phyloP scores from a whole-genome alignment of 2,329 filamentous ascomycete species.

The Laburnicola sp. region DNA sequence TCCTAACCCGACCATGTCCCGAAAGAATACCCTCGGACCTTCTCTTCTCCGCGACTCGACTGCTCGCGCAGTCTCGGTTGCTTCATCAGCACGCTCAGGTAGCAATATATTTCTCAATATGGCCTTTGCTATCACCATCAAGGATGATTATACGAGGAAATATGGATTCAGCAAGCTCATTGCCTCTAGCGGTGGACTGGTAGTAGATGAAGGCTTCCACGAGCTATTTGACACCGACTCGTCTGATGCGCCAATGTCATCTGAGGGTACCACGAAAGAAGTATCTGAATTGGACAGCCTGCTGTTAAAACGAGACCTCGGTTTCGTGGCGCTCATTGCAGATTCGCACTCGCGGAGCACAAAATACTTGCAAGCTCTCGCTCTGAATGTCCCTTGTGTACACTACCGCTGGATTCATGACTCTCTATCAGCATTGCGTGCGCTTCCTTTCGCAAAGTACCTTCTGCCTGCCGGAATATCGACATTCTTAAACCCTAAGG shows the following conservation, averaged over 20 bases:
- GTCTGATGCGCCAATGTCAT: constrained; percentile 22
- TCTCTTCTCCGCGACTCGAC: constrained; percentile 33
- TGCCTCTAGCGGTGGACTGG: constrained; percentile 67
- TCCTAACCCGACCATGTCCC: constrained; percentile 55
- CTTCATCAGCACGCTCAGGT: constrained; percentile 29
- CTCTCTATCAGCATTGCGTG: constrained; percentile 63
- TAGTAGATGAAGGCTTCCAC: constrained; percentile 77
- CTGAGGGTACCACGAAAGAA: constrained; percentile 18
- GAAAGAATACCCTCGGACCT: constrained; percentile 40
- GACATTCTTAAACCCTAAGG: constrained; percentile 64
- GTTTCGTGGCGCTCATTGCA: constrained; percentile 84
- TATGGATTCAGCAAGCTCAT: constrained; percentile 65
- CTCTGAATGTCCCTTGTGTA: constrained; percentile 84
- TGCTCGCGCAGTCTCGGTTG: constrained; percentile 33
- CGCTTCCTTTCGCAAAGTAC: constrained; percentile 79
- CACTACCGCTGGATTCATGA: constrained; percentile 78
- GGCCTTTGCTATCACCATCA: constrained; percentile 83
- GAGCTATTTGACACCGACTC: constrained; percentile 67
- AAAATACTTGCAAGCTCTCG: constrained; percentile 94
- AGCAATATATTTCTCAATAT: constrained; percentile 72
- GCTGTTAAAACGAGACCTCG: constrained; percentile 60
- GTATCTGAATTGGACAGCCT: constrained; percentile 46
- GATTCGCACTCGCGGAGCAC: constrained; percentile 82
- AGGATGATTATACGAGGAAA: constrained; percentile 57
- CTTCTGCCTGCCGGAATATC: constrained; percentile 85